phyloP scores from a whole-genome alignment of 2,329 filamentous ascomycete species.

The Zalaria obscura region DNA sequence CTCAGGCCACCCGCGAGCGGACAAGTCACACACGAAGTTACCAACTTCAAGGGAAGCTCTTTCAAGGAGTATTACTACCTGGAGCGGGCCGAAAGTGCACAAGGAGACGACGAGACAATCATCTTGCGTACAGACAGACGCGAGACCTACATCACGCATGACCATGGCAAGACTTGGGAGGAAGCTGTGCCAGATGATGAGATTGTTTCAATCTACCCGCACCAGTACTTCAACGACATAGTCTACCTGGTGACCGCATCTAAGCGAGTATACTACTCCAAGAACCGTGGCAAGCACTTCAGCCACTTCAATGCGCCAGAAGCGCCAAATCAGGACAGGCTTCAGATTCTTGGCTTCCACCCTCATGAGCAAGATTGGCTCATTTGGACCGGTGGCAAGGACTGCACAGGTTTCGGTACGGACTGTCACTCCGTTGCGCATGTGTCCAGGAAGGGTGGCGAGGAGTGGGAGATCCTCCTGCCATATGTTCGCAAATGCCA shows the following conservation, averaged over 20 bases:
- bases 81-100: constrained; percentile 54
- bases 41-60: constrained; percentile 46
- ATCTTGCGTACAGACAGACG: constrained; percentile 45
- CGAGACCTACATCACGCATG: constrained; percentile 58
- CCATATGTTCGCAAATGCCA: constrained; percentile 70
- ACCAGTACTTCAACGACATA: constrained; percentile 68
- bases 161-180: constrained; percentile 84
- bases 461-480: constrained; percentile 59
- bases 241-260: constrained; percentile 70
- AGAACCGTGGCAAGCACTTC: constrained; percentile 62
- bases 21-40: constrained; percentile 47
- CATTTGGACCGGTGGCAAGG: constrained; percentile 66
- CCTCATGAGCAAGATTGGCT: constrained; percentile 77
- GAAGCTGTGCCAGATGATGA: constrained; percentile 50
- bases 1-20: constrained; percentile 44
- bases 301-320: constrained; percentile 59
- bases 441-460: constrained; percentile 63
- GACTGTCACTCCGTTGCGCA: constrained; percentile 63
- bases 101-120: constrained; percentile 57
- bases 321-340: constrained; percentile 34
- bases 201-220: constrained; percentile 58
- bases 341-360: constrained; percentile 62
- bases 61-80: constrained; percentile 57
- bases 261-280: constrained; percentile 62
- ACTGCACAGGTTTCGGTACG: constrained; percentile 43